Evolutionary conservation across 1,284 basidiomycete species (phyloP).

Genomic region (Moesziomyces globuligerus): DNA sequence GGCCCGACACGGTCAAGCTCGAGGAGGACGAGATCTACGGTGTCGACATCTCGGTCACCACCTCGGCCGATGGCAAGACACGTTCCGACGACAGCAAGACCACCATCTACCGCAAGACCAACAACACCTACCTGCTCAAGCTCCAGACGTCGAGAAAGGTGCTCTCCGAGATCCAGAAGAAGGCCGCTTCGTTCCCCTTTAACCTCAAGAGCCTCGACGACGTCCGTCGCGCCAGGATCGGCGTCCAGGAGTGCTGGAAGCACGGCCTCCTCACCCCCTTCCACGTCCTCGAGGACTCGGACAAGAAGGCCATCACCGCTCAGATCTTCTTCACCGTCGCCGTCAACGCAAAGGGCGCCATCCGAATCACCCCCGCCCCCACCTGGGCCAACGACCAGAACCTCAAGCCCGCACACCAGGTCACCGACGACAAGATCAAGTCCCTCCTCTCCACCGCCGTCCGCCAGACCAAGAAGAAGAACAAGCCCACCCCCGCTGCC

Average conservation of each 20-base stretch:
- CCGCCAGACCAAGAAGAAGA: slow-evolving; percentile 91
- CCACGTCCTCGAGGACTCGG: slow-evolving; percentile 73
- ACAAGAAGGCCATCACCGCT: slow-evolving; percentile 70
- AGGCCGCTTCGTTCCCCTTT: slow-evolving; percentile 97
- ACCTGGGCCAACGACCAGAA: slow-evolving; percentile 93
- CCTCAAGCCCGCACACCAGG: slow-evolving; percentile 77
- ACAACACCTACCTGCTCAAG: slow-evolving; percentile 90
- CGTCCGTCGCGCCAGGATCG: slow-evolving; percentile 92
- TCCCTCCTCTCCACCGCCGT: slow-evolving; percentile 79
- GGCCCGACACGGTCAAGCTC: slow-evolving; percentile 62
- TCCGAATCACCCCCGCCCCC: slow-evolving; percentile 84
- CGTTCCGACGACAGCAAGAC: slow-evolving; percentile 87
- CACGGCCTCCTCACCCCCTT: slow-evolving; percentile 90
- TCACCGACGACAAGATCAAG: slow-evolving; percentile 70
- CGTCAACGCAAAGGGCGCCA: slow-evolving; percentile 77
- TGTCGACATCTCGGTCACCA: slow-evolving; percentile 83
- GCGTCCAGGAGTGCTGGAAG: slow-evolving; percentile 93
- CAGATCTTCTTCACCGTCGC: slow-evolving; percentile 96
- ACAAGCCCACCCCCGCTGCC: slow-evolving; percentile 63
- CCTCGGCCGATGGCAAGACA: slow-evolving; percentile 70
- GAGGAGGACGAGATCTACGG: slow-evolving; percentile 95
- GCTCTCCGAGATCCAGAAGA: slow-evolving; percentile 96
- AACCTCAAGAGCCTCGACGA: slow-evolving; percentile 93
- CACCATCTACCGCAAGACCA: slow-evolving; percentile 91
- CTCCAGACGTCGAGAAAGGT: slow-evolving; percentile 95